Evolutionary conservation across 257 asterid genomes (phyloP).

Genomic region (Knoxia roxburghii): DNA sequence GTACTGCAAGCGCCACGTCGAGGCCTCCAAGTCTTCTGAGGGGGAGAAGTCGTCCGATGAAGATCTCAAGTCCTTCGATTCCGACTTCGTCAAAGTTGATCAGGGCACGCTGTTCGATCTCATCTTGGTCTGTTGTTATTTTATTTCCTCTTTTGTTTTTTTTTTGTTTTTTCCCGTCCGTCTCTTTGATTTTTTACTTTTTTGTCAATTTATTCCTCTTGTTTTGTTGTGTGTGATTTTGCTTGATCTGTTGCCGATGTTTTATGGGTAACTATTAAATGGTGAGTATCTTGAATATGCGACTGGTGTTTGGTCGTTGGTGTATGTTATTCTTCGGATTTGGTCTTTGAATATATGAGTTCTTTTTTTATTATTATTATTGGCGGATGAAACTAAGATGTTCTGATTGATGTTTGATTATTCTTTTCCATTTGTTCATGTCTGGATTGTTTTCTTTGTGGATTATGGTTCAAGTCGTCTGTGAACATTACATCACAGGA

Average conservation of each 20-base stretch:
- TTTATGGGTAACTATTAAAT: too few relatives aligned
- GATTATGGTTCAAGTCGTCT: too few relatives aligned
- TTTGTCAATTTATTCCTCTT: too few relatives aligned
- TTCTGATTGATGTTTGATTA: neutral
- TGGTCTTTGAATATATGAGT: neutral
- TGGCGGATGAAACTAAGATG: neutral
- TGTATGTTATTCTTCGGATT: too few relatives aligned
- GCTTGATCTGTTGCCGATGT: too few relatives aligned
- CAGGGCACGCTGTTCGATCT: constrained; percentile 53
- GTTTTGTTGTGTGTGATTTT: too few relatives aligned
- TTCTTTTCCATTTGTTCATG: neutral
- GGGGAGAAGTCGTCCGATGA: constrained; percentile 33
- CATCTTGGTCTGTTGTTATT: constrained; percentile 34
- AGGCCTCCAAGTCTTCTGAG: constrained; percentile 27
- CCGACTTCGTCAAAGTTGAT: constrained; percentile 57
- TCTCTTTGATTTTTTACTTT: neutral
- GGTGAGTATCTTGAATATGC: too few relatives aligned
- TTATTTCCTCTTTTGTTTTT: too few relatives aligned
- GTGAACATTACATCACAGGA: too few relatives aligned
- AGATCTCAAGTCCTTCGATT: constrained; percentile 38
- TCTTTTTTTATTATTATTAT: too few relatives aligned
- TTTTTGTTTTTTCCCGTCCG: neutral
- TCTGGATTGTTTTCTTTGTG: neutral
- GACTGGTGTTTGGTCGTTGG: neutral
- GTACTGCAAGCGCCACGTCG: constrained; percentile 55